Evolutionary conservation across 2,329 filamentous ascomycete genomes (phyloP).

Genomic region (Microcyclosporella mali): DNA sequence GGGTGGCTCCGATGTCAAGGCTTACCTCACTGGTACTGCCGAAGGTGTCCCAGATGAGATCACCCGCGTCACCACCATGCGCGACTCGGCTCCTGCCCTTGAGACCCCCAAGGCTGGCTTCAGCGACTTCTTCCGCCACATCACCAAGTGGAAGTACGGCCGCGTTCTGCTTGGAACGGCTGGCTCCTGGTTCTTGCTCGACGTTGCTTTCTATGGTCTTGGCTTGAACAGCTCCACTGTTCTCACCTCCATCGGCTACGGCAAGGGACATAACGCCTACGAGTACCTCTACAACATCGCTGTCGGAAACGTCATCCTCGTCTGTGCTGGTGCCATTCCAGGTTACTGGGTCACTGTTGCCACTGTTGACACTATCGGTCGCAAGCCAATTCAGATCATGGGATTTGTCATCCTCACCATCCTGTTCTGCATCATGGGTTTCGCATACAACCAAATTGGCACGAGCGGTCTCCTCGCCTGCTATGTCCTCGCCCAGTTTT

Average conservation of each 20-base stretch:
- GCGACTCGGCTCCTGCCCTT: conserved; percentile 50
- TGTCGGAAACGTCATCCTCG: conserved; percentile 71
- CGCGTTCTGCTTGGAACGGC: conserved; percentile 71
- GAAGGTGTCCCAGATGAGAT: conserved; percentile 63
- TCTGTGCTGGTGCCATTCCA: conserved; percentile 71
- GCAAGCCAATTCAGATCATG: conserved; percentile 68
- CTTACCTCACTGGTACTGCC: conserved; percentile 62
- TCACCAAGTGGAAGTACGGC: conserved; percentile 63
- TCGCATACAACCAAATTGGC: conserved; percentile 42
- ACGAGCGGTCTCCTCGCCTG: conserved; percentile 39
- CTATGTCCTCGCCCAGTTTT: conserved; percentile 46
- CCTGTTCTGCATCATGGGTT: conserved; percentile 46
- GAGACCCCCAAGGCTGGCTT: conserved; percentile 65
- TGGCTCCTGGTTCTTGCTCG: conserved; percentile 77
- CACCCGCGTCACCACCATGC: conserved; percentile 53
- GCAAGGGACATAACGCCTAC: conserved; percentile 58
- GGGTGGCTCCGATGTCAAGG: conserved; percentile 64
- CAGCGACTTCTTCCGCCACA: conserved; percentile 65
- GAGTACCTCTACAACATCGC: conserved; percentile 66
- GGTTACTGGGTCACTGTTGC: conserved; percentile 78
- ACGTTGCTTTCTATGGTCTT: conserved; percentile 53
- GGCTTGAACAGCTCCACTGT: conserved; percentile 72
- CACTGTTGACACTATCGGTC: conserved; percentile 65
- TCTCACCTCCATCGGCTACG: conserved; percentile 65
- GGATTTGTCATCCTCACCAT: conserved; percentile 45